Percentiles rank a stretch among this genome's conserved stretches.
These are phyloP conservation scores for Dictyostelium discoideum DNA, from an alignment of 78 protist genomes.

Conservation along the genomic window DNA sequence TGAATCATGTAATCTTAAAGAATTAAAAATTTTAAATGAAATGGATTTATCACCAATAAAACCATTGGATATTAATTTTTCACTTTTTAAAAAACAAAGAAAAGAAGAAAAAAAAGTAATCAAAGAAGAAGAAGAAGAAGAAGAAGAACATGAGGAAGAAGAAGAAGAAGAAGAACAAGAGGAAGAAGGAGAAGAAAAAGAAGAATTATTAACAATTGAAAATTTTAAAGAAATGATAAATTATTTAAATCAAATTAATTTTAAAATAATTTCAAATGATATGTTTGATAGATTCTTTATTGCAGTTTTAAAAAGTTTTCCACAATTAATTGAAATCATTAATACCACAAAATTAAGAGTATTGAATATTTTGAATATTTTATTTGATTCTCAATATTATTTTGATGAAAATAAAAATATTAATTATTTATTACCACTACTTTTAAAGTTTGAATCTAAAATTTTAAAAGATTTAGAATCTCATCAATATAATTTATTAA, in stretches of 20 bases:
- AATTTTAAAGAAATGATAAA: background rate
- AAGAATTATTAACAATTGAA: background rate
- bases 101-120: no score
- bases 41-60: background rate
- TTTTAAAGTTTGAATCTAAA: background rate
- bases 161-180: background rate
- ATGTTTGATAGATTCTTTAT: background rate
- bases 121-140: no score
- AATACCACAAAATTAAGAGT: background rate
- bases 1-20: background rate
- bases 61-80: no score
- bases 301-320: background rate
- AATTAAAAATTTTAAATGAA: background rate
- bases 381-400: background rate
- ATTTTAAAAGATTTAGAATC: background rate
- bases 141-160: background rate
- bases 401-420: background rate
- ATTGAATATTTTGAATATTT: background rate
- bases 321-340: background rate
- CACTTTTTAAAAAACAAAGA: no score
- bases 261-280: background rate
- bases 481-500: background rate
- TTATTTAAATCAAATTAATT: background rate
- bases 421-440: background rate
- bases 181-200: background rate